phyloP scores from a whole-genome alignment of 129 eudicot genomes.

The Arctium minus region DNA sequence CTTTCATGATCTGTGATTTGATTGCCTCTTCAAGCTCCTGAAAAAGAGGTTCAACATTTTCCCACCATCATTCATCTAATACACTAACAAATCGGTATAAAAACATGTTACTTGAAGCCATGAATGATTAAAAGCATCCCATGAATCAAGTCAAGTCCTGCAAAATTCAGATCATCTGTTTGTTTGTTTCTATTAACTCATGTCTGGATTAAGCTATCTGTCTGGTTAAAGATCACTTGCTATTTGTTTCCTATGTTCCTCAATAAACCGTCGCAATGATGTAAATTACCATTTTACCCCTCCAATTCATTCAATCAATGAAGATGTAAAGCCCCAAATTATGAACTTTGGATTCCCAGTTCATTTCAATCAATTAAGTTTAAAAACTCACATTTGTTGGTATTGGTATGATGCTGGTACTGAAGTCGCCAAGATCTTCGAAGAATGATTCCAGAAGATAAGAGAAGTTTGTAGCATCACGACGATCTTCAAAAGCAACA shows the following conservation, averaged over 20 bases:
- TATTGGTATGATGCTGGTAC: constrained; percentile 54
- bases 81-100: neutral
- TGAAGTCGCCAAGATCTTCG: constrained; percentile 54
- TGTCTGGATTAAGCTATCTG: neutral
- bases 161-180: neutral
- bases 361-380: neutral
- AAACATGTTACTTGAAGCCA: neutral
- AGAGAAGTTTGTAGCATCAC: constrained; percentile 80
- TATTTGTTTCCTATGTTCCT: neutral
- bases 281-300: neutral
- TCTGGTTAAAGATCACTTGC: neutral
- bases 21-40: constrained; percentile 70
- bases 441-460: constrained; percentile 75
- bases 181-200: neutral
- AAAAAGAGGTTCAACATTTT: neutral
- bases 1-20: constrained; percentile 36
- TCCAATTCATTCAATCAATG: neutral
- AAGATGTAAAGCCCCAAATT: neutral
- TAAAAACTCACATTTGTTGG: constrained; percentile 52
- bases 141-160: neutral
- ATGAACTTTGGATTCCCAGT: neutral
- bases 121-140: neutral
- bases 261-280: neutral
- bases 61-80: neutral
- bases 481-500: constrained; percentile 79